These are phyloP conservation scores for Emergomyces orientalis DNA, from an alignment of 2,329 filamentous ascomycete species.

Conservation along the genomic window DNA sequence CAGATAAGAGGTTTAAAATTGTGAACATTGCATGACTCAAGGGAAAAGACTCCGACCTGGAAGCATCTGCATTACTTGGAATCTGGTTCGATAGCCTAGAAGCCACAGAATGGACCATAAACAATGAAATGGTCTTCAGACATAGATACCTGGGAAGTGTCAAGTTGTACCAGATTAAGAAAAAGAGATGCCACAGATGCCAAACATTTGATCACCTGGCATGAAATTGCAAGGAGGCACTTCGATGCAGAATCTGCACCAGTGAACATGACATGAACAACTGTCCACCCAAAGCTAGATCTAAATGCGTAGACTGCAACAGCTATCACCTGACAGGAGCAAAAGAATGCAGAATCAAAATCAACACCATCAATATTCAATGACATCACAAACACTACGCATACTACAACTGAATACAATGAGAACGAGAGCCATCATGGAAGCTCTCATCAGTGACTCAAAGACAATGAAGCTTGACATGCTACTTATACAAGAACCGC, in stretches of 20 bases:
- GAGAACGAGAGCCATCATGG: conserved; percentile 20
- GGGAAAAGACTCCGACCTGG: conserved; percentile 19
- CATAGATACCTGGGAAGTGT: conserved; percentile 20
- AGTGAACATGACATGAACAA: conserved; percentile 18
- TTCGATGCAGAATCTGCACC: conserved; percentile 18
- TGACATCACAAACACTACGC: conserved; percentile 10
- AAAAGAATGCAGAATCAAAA: not conserved
- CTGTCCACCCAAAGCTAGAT: conserved; percentile 16
- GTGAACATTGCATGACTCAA: conserved; percentile 23
- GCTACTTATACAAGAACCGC: conserved; percentile 16
- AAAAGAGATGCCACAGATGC: conserved; percentile 19
- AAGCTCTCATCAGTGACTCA: conserved; percentile 23
- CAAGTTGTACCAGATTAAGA: conserved; percentile 16
- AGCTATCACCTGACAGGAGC: conserved; percentile 16
- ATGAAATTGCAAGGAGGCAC: conserved; percentile 20
- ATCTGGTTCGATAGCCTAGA: conserved; percentile 22
- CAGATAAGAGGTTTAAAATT: conserved; percentile 17
- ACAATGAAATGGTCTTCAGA: conserved; percentile 17
- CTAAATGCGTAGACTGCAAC: conserved; percentile 17
- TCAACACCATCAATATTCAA: conserved; percentile 2
- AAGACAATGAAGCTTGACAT: conserved; percentile 19
- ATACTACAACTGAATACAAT: conserved; percentile 19
- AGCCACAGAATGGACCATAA: conserved; percentile 19
- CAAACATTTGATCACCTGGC: conserved; percentile 20
- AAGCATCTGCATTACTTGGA: conserved; percentile 18